Conservation (phyloP, 805 yeast species). For the Saccharomycopsis schoenii region DNA sequence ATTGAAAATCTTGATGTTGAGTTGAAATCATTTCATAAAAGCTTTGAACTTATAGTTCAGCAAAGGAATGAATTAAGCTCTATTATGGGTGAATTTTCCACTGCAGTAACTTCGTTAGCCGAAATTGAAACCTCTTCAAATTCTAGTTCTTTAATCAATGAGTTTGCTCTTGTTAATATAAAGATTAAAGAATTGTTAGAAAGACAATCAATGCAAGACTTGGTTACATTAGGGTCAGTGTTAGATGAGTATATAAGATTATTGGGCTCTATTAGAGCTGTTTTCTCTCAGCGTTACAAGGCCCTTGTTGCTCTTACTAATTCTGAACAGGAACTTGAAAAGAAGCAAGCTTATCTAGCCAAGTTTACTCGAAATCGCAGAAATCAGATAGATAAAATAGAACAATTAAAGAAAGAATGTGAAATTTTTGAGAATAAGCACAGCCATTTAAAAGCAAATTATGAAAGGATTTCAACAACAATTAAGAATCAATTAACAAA, state of each 20-base stretch:
- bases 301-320: conserved; percentile 35
- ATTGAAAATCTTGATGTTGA: conserved; percentile 66
- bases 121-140: conserved; percentile 64
- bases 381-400: conserved; percentile 55
- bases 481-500: conserved; percentile 56
- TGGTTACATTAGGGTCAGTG: conserved; percentile 76
- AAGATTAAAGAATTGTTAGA: conserved; percentile 66
- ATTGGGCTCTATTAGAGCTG: conserved; percentile 62
- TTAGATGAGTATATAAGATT: conserved; percentile 79
- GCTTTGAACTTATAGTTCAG: conserved; percentile 61
- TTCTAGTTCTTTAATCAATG: conserved; percentile 51
- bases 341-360: conserved; percentile 38
- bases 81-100: conserved; percentile 59
- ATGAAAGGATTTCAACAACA: conserved; percentile 51
- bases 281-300: conserved; percentile 66
- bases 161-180: conserved; percentile 63
- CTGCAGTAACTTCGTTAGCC: conserved; percentile 48
- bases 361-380: conserved; percentile 34
- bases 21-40: conserved; percentile 54
- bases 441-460: conserved; percentile 43
- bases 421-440: conserved; percentile 44
- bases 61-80: conserved; percentile 68
- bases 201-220: conserved; percentile 74
- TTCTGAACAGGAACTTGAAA: conserved; percentile 38
- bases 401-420: conserved; percentile 49